Evolutionary conservation across 495 filamentous ascomycete species (phyloP), one percentile per base, ranked within the genome.

Genomic region (Chaetomidium leptoderma): DNA sequence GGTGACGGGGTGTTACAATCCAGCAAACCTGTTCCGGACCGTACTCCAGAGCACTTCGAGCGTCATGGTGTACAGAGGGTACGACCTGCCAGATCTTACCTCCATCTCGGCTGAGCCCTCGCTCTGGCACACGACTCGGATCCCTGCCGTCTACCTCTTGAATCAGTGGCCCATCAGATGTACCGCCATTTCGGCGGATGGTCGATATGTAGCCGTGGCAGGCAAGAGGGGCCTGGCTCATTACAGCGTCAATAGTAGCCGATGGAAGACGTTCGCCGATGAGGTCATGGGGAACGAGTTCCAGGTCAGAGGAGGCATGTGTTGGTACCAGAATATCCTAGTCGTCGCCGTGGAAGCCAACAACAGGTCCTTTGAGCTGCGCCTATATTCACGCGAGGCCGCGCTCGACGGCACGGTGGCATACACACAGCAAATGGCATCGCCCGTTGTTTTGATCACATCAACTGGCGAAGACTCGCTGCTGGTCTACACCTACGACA

Each of bases 271-370:
- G 0, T 97, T 97, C 70, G 83, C 86, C 52, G 89, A 93, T 63
- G 78, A 85, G 24, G 83, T 77, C 42, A 80, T 86, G 63, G 92
- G 97, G 66, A 90, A 93, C 60, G 87, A 89, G 36, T 97, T 99
- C 66, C 81, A 89, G 24, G 89, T 99, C 23, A 78, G 92, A 59
- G 95, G 95, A 23, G 95, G 95, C 0, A 95, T 99, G 91, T 96
- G 91, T 64, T 99, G 95, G 95, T 90, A 92, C 65, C 92, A 95
- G 54, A 95, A 99, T 70, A 89, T 97, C 23, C 74, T 99, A 17
- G 89, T 99, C 56, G 91, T 91, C 40, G 90, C 92, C n/a, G 86
- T 96, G 30, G 95, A 97, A 69, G 83, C 84, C 45, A 87, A 89
- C 45, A 87, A 89, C 61, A 83, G 84, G 58, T 83, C 84, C 19